Conservation (phyloP, 441 rosid species). For the Arabidopsis hybrid region DNA sequence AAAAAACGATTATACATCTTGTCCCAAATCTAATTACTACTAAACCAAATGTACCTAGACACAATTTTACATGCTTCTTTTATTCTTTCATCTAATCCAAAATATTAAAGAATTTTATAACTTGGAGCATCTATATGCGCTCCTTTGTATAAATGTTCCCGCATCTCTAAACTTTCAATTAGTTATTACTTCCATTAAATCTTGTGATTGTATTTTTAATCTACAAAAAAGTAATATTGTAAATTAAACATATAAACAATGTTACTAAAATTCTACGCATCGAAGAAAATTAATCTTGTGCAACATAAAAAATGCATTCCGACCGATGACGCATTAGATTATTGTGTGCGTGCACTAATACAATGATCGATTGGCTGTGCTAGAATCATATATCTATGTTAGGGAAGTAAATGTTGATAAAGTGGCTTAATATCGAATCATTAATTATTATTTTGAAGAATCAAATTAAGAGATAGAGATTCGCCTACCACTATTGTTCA, state of each 20-base stretch:
- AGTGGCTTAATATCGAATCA: conserved; percentile 25
- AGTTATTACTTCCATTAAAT: neutral
- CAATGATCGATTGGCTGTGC: conserved; percentile 29
- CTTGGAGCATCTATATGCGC: conserved; percentile 8
- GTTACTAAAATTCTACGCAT: neutral
- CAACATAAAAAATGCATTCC: conserved; percentile 1
- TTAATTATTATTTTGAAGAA: neutral
- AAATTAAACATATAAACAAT: neutral
- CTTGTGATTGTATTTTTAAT: neutral
- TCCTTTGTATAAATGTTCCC: neutral
- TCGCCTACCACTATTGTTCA: conserved; percentile 35
- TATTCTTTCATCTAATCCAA: neutral
- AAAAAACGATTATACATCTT: neutral
- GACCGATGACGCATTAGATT: conserved; percentile 8
- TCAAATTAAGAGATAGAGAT: conserved; percentile 24
- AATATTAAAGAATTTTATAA: neutral
- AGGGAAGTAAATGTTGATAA: conserved; percentile 22
- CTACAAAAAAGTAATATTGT: too few relatives aligned
- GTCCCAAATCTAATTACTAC: neutral
- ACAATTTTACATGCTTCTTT: neutral
- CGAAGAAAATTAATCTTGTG: neutral
- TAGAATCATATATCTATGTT: conserved; percentile 32
- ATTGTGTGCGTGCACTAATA: conserved; percentile 36
- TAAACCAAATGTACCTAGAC: neutral
- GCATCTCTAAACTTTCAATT: neutral